Base-by-base conservation (phyloP, 768 basidiomycete genomes). In the Suillus cothurnatus region DNA sequence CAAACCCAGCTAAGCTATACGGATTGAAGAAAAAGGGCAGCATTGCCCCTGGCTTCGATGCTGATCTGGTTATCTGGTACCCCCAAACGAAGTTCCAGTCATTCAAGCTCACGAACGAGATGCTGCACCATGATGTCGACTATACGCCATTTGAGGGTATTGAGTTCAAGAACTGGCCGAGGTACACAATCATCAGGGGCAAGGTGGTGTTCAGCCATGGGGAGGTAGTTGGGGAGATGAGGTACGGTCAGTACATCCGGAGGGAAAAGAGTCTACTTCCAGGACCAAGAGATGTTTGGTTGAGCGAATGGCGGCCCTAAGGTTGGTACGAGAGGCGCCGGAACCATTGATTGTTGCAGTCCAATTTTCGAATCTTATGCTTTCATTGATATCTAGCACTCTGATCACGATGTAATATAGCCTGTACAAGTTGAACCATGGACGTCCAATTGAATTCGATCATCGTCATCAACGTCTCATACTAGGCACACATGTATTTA, bases 61-160 rank as follows among this genome's bases (percentile, higher is more conserved):
- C 77, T n/a, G 77, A 78, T 58, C 63, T 78, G n/a, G 68, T 73
- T 34, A 73, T 78, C 61, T 78, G 74, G 74, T 65, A 69, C 26
- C 64, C 65, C 14, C 66, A 66, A 11, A 6, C 49, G 12, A 64
- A 8, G 3, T 61, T 71, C n/a, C 58, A 66, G 47, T 34, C 68
- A 1, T 64, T 71, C 19, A 68, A 41, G 0, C 64, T 76, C 41
- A 68, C 58, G 2, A 71, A 74, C 52, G 65, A 71, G n/a, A 73
- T 72, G 67, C 65, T 78, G 14, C 68, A 78, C 38, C 68, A 71
- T 58, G 64, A 67, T 49, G 67, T 72, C 55, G 77, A 77, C 58
- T 77, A 79, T 67, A 78, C 78, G 5, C 78, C 78, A 2, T 79
- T 72, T 65, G 78, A 79, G 63, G 78, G 74, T 4, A 71, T 77